Evolutionary conservation across 2,329 filamentous ascomycete species (phyloP), one percentile per base, ranked within the genome.

Genomic region (Monilinia laxa): DNA sequence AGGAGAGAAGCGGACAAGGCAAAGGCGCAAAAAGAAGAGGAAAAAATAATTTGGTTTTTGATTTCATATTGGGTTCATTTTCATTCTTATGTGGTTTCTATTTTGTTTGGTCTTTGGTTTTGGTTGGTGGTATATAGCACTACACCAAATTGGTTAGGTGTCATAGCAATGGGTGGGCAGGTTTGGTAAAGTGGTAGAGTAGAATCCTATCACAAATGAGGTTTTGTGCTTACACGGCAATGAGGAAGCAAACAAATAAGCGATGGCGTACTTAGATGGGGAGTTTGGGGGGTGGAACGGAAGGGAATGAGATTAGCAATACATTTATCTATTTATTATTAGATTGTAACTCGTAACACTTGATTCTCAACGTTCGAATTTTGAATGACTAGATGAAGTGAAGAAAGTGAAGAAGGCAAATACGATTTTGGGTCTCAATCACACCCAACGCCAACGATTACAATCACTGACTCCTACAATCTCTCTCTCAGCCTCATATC

Each of bases 11-110:
- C 3, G 5, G 31, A 9, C 6, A 49, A 60, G 28, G 45, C 28
- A 51, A 60, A 49, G 58, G 58, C 58, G 58, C 45, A 60, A 38
- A 38, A 35, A 18, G 12, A 51, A 5, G 14, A 20, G 58, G 25
- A 6, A 35, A 49, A 49, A 60, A 23, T 38, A 20, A 23, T 51
- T 60, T 28, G 7, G 14, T 25, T 60, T 38, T 5, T 28, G 42
- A n/a, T 47, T n/a, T 47, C 45, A 47, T 38, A 35, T 12, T n/a
- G 57, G 25, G n/a, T 49, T 35, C 20, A n/a, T 35, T 16, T 60
- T 42, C 40, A 42, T 42, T 14, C 14, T 42, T 35, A n/a, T 23
- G 38, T 16, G 6, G 14, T 49, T 18, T 47, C 31, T n/a, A 7
- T 3, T 28, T 23, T 23, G 23, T 6, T 20, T 18, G n/a, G n/a